These are phyloP conservation scores for Dictyostelium intermedium DNA, from an alignment of 78 protist species.

Conservation along the genomic window DNA sequence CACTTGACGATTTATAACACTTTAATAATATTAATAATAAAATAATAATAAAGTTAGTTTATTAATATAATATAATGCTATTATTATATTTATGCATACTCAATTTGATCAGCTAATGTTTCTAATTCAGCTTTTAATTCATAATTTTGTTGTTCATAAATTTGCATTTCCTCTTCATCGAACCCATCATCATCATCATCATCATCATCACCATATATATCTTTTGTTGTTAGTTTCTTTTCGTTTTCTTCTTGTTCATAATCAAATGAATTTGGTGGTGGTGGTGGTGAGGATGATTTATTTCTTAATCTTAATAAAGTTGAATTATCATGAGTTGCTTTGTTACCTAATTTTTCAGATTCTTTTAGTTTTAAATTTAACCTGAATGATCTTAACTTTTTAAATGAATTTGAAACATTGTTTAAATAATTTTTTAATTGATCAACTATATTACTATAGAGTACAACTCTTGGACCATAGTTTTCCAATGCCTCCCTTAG, in stretches of 20 bases:
- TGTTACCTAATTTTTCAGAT: not conserved
- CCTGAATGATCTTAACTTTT: conserved; percentile 44
- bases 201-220: not conserved
- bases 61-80: not conserved
- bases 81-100: conserved; percentile 10
- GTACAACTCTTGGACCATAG: not conserved
- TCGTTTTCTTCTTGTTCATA: not conserved
- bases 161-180: conserved; percentile 19
- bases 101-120: conserved; percentile 38
- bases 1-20: conserved; percentile 32
- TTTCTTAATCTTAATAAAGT: not conserved
- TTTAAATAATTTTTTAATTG: conserved; percentile 1
- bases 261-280: not conserved
- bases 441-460: conserved; percentile 9
- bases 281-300: not conserved
- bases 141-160: conserved; percentile 58
- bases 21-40: not conserved
- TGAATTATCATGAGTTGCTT: not conserved
- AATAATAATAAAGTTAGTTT: not conserved
- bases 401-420: conserved; percentile 9
- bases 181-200: conserved; percentile 10
- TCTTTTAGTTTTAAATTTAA: conserved; percentile 36
- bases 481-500: not conserved
- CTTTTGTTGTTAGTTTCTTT: not conserved
- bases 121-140: conserved; percentile 33